Percentiles rank a stretch among this genome's conserved stretches.
Evolutionary conservation across 2,329 filamentous ascomycete genomes (phyloP).

Genomic region (Penicillium sp.): DNA sequence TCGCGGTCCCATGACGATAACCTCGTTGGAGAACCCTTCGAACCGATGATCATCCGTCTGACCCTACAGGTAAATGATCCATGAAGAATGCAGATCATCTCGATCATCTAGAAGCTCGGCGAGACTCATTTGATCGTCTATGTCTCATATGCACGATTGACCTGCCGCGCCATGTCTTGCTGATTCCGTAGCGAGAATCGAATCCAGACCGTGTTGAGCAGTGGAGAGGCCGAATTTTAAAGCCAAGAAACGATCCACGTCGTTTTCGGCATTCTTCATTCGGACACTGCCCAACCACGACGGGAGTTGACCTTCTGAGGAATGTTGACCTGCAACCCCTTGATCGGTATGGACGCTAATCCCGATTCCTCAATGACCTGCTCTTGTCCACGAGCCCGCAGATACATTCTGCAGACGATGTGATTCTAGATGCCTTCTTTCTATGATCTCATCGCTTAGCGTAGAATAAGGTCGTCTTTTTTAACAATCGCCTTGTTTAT

Average conservation of each 20-base stretch:
- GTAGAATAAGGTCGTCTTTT: neutral
- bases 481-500: neutral
- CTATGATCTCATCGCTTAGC: constrained; percentile 1
- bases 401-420: neutral
- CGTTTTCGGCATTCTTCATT: constrained; percentile 4
- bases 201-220: neutral
- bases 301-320: neutral
- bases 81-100: neutral
- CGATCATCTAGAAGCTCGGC: neutral
- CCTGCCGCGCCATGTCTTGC: neutral
- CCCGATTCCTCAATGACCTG: neutral
- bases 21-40: neutral
- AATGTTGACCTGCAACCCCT: constrained; percentile 12
- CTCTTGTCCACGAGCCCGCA: neutral
- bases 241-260: constrained; percentile 5
- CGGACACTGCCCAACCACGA: neutral
- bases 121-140: neutral
- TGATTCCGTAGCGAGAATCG: neutral
- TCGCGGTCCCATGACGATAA: neutral
- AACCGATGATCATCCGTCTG: neutral
- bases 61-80: neutral
- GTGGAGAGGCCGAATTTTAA: neutral
- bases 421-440: neutral
- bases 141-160: neutral
- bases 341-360: constrained; percentile 9